A percentile compares a stretch with the other conserved stretches of the same genome.
Conservation (phyloP, 768 basidiomycete genomes). For the Mycena belliarum region DNA sequence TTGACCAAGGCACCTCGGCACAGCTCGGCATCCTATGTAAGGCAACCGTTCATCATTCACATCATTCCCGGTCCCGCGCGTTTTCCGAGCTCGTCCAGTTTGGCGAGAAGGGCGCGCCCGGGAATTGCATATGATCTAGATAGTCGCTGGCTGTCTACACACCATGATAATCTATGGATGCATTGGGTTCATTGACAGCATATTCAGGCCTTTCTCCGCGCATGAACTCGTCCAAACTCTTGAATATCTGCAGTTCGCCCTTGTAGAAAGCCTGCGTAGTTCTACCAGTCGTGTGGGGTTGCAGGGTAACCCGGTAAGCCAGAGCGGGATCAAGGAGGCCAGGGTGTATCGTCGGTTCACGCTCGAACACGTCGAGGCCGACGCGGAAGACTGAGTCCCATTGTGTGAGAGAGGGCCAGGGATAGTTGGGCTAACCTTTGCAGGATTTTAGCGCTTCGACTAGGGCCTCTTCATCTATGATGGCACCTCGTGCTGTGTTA, state of each 20-base stretch:
- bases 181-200: conserved; percentile 1
- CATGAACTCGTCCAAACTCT: conserved; percentile 18
- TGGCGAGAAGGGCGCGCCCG: too few species aligned
- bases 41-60: too few species aligned
- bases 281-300: conserved; percentile 15
- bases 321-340: conserved; percentile 20
- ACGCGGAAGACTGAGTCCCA: conserved; percentile 14
- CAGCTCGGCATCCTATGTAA: too few species aligned
- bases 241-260: conserved; percentile 10
- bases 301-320: conserved; percentile 15
- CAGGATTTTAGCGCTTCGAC: conserved; percentile 38
- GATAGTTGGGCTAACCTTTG: conserved; percentile 14
- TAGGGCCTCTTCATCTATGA: conserved; percentile 49
- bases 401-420: neutral
- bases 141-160: too few species aligned
- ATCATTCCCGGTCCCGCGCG: too few species aligned
- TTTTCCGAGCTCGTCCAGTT: too few species aligned
- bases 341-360: conserved; percentile 20
- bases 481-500: conserved; percentile 51
- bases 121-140: too few species aligned
- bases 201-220: conserved; percentile 4
- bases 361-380: conserved; percentile 23
- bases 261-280: conserved; percentile 6
- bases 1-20: too few species aligned
- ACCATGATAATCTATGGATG: too few species aligned